Conservation (phyloP, 1,284 basidiomycete species). For the Omphalotus olearius region DNA sequence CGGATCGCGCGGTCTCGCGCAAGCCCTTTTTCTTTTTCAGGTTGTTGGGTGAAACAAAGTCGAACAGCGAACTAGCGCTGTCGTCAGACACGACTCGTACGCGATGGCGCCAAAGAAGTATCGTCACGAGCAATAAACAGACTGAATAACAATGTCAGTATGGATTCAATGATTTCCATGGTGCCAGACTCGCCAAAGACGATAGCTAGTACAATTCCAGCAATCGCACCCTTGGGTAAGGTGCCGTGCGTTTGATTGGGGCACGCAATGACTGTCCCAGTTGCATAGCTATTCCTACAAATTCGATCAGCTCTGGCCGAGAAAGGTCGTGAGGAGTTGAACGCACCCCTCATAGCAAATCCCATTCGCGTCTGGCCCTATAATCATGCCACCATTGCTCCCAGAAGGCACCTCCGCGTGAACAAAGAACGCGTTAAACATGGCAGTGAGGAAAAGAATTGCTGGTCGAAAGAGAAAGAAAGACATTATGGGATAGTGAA, state of each 20-base stretch:
- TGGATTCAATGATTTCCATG: background rate
- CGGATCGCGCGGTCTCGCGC: no score
- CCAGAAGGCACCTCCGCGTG: slow-evolving; percentile 2
- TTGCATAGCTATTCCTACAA: background rate
- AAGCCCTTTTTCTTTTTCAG: background rate
- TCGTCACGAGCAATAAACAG: background rate
- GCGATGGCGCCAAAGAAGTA: slow-evolving; percentile 9
- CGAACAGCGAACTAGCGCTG: slow-evolving; percentile 9
- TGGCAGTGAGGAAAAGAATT: slow-evolving; percentile 4
- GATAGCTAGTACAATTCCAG: slow-evolving; percentile 1
- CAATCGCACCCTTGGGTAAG: slow-evolving; percentile 1
- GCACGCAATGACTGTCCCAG: background rate
- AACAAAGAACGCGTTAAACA: background rate
- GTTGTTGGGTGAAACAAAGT: slow-evolving; percentile 3
- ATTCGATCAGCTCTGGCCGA: background rate
- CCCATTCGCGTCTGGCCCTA: slow-evolving; percentile 5
- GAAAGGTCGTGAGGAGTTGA: no score
- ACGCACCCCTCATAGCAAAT: slow-evolving; percentile 8
- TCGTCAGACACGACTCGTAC: slow-evolving; percentile 2
- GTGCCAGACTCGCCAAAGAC: slow-evolving; percentile 6
- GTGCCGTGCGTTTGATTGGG: background rate
- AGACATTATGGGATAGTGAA: slow-evolving; percentile 2
- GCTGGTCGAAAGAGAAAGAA: slow-evolving; percentile 5
- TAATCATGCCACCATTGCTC: background rate
- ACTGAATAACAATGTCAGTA: background rate